These are phyloP conservation scores for Sarcodon aspratus DNA, from an alignment of 768 basidiomycete genomes.

Conservation along the genomic window DNA sequence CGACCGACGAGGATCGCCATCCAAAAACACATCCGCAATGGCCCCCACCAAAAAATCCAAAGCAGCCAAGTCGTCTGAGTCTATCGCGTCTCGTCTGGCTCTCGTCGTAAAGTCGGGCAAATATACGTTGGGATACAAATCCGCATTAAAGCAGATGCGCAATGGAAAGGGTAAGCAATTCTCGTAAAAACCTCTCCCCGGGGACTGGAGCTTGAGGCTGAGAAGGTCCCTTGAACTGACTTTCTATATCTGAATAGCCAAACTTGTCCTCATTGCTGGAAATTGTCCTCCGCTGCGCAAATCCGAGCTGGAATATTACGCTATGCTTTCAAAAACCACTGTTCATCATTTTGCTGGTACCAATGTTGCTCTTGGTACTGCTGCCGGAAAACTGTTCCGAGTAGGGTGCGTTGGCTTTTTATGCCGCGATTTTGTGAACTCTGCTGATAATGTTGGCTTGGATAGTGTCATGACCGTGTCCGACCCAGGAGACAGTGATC, in stretches of 20 bases:
- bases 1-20: slow-evolving; percentile 11
- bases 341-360: slow-evolving; percentile 98
- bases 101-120: slow-evolving; percentile 99
- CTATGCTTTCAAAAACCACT: slow-evolving; percentile 98
- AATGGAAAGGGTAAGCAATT: slow-evolving; percentile 82
- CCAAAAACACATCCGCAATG: slow-evolving; percentile 38
- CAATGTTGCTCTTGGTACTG: slow-evolving; percentile 96
- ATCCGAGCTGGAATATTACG: slow-evolving; percentile 99
- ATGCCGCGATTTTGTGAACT: background rate
- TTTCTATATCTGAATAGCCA: slow-evolving; percentile 55
- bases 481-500: slow-evolving; percentile 94
- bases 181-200: slow-evolving; percentile 38
- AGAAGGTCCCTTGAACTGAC: slow-evolving; percentile 95
- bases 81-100: slow-evolving; percentile 82
- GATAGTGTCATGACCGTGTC: slow-evolving; percentile 91
- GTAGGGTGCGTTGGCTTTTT: slow-evolving; percentile 59
- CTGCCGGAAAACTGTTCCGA: slow-evolving; percentile 98
- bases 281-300: slow-evolving; percentile 99
- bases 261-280: slow-evolving; percentile 95
- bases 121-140: slow-evolving; percentile 96
- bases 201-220: slow-evolving; percentile 98
- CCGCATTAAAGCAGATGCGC: slow-evolving; percentile 97
- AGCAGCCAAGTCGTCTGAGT: slow-evolving; percentile 86
- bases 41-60: slow-evolving; percentile 95
- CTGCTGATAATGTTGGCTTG: background rate